A percentile compares a stretch with the other conserved stretches of the same genome.
phyloP scores from a whole-genome alignment of 768 basidiomycete genomes.

The Pleurotus giganteus region DNA sequence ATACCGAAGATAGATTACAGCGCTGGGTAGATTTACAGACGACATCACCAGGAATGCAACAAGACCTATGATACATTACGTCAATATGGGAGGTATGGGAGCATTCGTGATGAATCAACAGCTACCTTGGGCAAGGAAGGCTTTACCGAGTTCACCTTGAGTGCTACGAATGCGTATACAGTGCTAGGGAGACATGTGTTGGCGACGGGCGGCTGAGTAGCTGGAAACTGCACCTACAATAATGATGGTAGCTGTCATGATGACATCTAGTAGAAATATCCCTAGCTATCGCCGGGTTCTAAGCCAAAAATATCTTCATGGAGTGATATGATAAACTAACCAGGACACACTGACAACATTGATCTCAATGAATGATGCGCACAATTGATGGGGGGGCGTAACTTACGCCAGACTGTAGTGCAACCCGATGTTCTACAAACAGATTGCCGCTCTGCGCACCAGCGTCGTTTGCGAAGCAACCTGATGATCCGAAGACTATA shows the following conservation, averaged over 20 bases:
- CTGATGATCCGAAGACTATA: constrained; percentile 4
- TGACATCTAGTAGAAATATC: constrained; percentile 18
- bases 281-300: constrained; percentile 12
- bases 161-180: constrained; percentile 22
- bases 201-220: neutral
- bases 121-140: constrained; percentile 22
- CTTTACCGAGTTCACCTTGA: constrained; percentile 20
- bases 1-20: constrained; percentile 16
- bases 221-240: constrained; percentile 12
- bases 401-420: constrained; percentile 14
- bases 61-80: constrained; percentile 10
- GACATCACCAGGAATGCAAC: constrained; percentile 20
- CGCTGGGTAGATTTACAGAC: constrained; percentile 16
- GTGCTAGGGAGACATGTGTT: constrained; percentile 14
- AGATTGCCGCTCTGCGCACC: neutral
- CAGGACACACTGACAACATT: constrained; percentile 10
- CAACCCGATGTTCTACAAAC: constrained; percentile 4
- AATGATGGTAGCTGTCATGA: constrained; percentile 18
- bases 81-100: neutral
- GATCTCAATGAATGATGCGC: neutral
- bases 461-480: constrained; percentile 14
- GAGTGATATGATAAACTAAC: neutral
- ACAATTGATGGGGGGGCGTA: neutral
- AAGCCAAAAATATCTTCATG: neutral
- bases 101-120: neutral